A percentile compares a stretch with the other conserved stretches of the same genome.
phyloP scores from a whole-genome alignment of 495 filamentous ascomycete species.

The Chlorociboria aeruginascens region DNA sequence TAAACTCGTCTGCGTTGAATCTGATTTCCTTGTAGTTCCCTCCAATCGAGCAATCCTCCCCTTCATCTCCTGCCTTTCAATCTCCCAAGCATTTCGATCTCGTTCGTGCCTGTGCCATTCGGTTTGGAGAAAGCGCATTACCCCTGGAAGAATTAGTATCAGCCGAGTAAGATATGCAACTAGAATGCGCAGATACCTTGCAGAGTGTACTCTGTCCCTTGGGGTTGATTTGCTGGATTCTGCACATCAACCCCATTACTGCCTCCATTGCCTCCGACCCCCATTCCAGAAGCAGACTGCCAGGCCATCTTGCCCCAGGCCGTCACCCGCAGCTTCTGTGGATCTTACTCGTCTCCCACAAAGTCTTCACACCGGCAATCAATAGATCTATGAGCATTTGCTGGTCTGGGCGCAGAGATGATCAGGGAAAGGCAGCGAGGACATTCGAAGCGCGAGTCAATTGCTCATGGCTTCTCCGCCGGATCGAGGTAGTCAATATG shows the following conservation, averaged over 20 bases:
- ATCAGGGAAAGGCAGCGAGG: slow-evolving; percentile 1
- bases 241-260: slow-evolving; percentile 42
- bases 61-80: slow-evolving; percentile 98
- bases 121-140: slow-evolving; percentile 98
- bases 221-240: slow-evolving; percentile 46
- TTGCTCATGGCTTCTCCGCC: slow-evolving; percentile 4
- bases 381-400: slow-evolving; percentile 8
- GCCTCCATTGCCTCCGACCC: slow-evolving; percentile 47
- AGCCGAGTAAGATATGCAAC: slow-evolving; percentile 3
- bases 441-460: slow-evolving; percentile 6
- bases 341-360: slow-evolving; percentile 1
- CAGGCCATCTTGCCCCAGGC: slow-evolving; percentile 37
- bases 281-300: slow-evolving; percentile 52
- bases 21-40: slow-evolving; percentile 72
- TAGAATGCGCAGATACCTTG: slow-evolving; percentile 50
- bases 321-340: not conserved
- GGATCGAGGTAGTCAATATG: not conserved
- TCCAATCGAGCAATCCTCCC: slow-evolving; percentile 92
- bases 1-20: slow-evolving; percentile 74
- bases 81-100: slow-evolving; percentile 97
- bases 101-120: slow-evolving; percentile 99
- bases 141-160: slow-evolving; percentile 42
- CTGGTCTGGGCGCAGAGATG: slow-evolving; percentile 8
- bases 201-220: slow-evolving; percentile 94
- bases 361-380: slow-evolving; percentile 1